Conservation (phyloP, 345 rosid species). For the Salix viminalis region DNA sequence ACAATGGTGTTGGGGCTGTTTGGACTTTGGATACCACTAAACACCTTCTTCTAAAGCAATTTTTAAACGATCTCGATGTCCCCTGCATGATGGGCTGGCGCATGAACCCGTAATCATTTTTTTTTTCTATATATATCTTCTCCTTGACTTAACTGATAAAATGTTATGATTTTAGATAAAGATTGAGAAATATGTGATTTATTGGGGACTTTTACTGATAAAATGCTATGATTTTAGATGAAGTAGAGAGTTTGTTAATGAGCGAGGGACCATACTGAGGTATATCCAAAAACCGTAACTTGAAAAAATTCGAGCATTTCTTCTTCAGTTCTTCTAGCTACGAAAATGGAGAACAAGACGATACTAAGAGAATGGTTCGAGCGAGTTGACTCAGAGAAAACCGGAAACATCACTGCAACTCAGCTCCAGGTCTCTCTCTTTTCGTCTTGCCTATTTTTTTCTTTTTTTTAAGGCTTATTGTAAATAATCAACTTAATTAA, state of each 20-base stretch:
- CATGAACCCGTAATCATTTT: no score
- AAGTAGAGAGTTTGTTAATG: neutral
- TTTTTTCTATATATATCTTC: no score
- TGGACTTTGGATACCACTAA: no score
- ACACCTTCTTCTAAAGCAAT: no score
- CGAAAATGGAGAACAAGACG: conserved; percentile 45
- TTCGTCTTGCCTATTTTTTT: neutral
- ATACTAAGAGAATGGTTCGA: conserved; percentile 60
- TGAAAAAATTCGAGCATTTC: no score
- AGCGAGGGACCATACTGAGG: neutral
- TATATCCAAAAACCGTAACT: neutral
- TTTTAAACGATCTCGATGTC: no score
- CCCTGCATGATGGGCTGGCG: no score
- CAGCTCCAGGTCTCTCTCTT: conserved; percentile 50
- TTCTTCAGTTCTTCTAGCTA: neutral
- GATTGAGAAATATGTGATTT: no score
- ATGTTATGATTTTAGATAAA: no score
- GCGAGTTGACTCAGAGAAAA: conserved; percentile 64
- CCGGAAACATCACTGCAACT: conserved; percentile 50
- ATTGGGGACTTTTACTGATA: neutral
- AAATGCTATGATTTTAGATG: neutral
- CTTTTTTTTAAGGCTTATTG: neutral
- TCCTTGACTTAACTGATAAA: no score
- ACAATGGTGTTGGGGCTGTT: no score
- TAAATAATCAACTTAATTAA: neutral